Evolutionary conservation across 2,329 filamentous ascomycete species (phyloP).

Genomic region (Diaporthe batatas): DNA sequence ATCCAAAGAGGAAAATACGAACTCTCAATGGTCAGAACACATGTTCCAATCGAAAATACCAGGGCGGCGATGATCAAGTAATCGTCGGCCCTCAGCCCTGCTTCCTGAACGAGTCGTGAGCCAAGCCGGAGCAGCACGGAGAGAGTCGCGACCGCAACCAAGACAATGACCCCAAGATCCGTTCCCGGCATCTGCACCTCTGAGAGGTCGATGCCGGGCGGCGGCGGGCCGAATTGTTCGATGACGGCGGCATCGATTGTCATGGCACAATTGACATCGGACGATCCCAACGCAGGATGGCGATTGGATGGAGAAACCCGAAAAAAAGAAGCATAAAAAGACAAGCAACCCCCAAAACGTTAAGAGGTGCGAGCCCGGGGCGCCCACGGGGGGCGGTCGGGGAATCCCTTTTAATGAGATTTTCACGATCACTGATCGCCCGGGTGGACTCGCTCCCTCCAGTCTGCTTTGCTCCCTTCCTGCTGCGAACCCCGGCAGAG

Average conservation of each 20-base stretch:
- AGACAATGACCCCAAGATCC: not conserved
- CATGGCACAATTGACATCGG: slow-evolving; percentile 23
- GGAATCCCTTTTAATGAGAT: slow-evolving; percentile 29
- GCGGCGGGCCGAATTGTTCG: slow-evolving; percentile 24
- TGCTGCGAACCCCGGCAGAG: slow-evolving; percentile 15
- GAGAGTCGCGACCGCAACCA: slow-evolving; percentile 20
- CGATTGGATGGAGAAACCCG: not conserved
- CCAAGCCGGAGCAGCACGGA: slow-evolving; percentile 28
- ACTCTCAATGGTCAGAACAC: slow-evolving; percentile 10
- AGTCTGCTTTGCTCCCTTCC: not conserved
- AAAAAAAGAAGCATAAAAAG: not conserved
- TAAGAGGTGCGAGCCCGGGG: not conserved
- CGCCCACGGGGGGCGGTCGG: slow-evolving; percentile 16
- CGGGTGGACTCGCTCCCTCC: not conserved
- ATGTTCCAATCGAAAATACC: slow-evolving; percentile 10
- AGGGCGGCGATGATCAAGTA: not conserved
- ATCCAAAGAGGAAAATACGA: not conserved
- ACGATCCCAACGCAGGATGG: not conserved
- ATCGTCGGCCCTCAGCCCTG: slow-evolving; percentile 17
- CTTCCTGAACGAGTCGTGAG: slow-evolving; percentile 23
- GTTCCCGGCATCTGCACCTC: slow-evolving; percentile 28
- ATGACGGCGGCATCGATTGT: slow-evolving; percentile 26
- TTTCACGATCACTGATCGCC: slow-evolving; percentile 28
- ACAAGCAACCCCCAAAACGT: not conserved
- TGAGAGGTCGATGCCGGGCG: slow-evolving; percentile 26